Base-by-base conservation (phyloP, 768 basidiomycete species). In the Clitopilus passeckerianus region DNA sequence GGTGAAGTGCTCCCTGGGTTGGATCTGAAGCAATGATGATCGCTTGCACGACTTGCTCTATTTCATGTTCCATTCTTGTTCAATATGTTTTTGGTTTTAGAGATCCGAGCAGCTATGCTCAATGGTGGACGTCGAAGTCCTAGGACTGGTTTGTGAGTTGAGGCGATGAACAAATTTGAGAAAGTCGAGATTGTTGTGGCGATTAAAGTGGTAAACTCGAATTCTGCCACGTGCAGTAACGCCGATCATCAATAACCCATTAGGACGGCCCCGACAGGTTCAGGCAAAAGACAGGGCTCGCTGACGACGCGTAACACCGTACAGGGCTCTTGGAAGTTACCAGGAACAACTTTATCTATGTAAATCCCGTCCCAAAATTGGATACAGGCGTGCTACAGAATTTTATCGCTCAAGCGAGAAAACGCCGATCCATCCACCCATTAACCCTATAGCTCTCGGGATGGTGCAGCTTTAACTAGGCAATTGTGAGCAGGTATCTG, bases 1-100 rank as follows among this genome's bases (percentile, higher is more conserved):
- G 89, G 73, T 95, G 91, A 34, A 96, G 74, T 24, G 81, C 70
- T 58, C 76, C 77, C 71, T 87, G 89, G 14, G 79, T 75, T 57
- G 88, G 89, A 77, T 94, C 89, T 61, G 90, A 90, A 55, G 94
- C 95, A 75, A 96, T 89, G 69, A 82, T 76, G 73, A 95, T 93
- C 53, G 95, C 95, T 74, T 88, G 89, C 16, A 90, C 85, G 63
- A 91, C 79, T 70, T 85, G 88, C 64, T 88, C 83, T 66, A 89
- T 79, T 75, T 90, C 86, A 68, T 83, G 85, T 35, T 91, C 87
- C 91, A 91, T 91, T 34, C 67, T 50, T 50, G 12, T 50, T 50
- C n/a, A n/a, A 14, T 41, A 41, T 14, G 37, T 15, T 41, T 58
- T 57, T 52, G 54, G 27, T 57, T 59, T 33, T 34, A 34, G 54